Conservation (phyloP, 305 asterid species). For the Withania somnifera region DNA sequence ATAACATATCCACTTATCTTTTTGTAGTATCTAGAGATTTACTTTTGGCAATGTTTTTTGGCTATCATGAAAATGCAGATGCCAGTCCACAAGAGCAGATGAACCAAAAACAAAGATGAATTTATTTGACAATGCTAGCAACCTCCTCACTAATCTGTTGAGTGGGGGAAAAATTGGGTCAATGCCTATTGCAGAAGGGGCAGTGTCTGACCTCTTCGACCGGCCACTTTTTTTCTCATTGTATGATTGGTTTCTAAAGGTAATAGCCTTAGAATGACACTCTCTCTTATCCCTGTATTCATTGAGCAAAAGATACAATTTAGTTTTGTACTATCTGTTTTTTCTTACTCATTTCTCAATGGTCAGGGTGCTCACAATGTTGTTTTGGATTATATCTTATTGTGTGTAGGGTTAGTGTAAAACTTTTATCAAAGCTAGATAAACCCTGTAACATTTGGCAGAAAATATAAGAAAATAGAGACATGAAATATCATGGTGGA, state of each 20-base stretch:
- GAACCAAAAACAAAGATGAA: conserved; percentile 51
- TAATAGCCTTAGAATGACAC: conserved; percentile 12
- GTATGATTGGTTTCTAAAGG: conserved; percentile 91
- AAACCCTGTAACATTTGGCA: not conserved
- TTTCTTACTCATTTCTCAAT: not conserved
- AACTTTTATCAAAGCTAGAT: not conserved
- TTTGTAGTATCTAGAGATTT: not conserved
- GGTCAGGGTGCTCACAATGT: not conserved
- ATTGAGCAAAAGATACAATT: not conserved
- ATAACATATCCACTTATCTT: not conserved
- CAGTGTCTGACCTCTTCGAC: conserved; percentile 79
- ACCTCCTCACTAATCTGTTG: conserved; percentile 75
- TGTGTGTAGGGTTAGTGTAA: not conserved
- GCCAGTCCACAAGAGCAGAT: conserved; percentile 51
- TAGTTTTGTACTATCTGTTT: not conserved
- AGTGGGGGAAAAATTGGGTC: conserved; percentile 71
- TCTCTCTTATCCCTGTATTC: not conserved
- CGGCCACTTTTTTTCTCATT: conserved; percentile 82
- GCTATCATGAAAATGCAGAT: conserved; percentile 32
- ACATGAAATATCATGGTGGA: not conserved
- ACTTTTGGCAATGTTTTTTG: conserved; percentile 2
- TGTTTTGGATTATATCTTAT: not conserved
- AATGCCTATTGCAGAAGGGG: conserved; percentile 96
- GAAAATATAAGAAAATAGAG: not conserved
- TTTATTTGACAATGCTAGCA: conserved; percentile 79